phyloP scores from a whole-genome alignment of 2,329 filamentous ascomycete species.

The Coniochaeta prunicola region DNA sequence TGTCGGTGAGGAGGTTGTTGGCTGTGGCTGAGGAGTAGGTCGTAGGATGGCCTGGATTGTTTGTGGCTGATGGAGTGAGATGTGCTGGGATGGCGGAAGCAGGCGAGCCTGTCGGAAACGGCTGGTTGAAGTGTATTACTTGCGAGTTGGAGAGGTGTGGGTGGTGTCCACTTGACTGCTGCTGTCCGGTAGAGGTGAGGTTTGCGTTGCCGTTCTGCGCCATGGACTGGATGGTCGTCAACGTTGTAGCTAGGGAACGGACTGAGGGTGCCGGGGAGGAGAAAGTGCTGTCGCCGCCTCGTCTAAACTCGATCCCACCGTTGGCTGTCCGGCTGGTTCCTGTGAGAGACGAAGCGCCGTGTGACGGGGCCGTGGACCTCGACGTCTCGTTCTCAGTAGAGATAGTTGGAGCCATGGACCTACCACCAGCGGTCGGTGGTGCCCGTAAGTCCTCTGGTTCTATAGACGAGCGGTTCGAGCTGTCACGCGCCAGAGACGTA shows the following conservation, averaged over 20 bases:
- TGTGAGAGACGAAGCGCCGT: constrained; percentile 56
- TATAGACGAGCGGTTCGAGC: constrained; percentile 53
- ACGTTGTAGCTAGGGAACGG: constrained; percentile 71
- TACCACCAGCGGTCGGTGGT: constrained; percentile 55
- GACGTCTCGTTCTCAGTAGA: constrained; percentile 77
- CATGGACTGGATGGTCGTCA: constrained; percentile 78
- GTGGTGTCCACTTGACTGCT: constrained; percentile 15
- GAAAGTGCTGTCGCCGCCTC: constrained; percentile 70
- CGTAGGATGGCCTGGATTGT: constrained; percentile 47
- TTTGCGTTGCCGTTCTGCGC: constrained; percentile 46
- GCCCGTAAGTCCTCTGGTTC: constrained; percentile 38
- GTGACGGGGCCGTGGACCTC: constrained; percentile 69
- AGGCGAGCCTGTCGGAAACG: constrained; percentile 56
- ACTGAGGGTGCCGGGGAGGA: constrained; percentile 77
- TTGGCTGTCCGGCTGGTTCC: constrained; percentile 67
- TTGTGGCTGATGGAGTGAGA: constrained; percentile 42
- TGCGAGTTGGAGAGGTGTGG: constrained; percentile 25
- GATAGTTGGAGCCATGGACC: constrained; percentile 70
- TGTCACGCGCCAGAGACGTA: constrained; percentile 48
- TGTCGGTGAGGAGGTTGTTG: constrained; percentile 75
- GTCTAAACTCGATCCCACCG: constrained; percentile 58
- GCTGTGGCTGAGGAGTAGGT: constrained; percentile 75
- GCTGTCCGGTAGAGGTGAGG: constrained; percentile 3
- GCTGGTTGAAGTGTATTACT: constrained; percentile 57
- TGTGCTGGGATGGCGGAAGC: constrained; percentile 68